phyloP scores from a whole-genome alignment of 495 filamentous ascomycete species.

The Penicillium manginii region DNA sequence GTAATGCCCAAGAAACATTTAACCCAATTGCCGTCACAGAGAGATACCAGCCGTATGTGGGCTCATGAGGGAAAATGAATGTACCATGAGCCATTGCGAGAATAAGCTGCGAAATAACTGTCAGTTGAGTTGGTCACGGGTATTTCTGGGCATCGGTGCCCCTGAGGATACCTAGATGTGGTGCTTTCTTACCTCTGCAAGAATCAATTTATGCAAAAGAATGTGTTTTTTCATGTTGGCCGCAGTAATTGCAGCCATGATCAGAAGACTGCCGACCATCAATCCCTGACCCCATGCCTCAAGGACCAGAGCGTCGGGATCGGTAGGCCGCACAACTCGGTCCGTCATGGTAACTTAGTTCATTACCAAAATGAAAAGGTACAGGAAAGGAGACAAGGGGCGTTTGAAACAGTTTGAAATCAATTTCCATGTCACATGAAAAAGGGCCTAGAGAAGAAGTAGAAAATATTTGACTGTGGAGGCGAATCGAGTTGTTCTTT shows the following conservation, averaged over 20 bases:
- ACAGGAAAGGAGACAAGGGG: background rate
- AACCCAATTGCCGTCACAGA: conserved; percentile 49
- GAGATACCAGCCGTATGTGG: conserved; percentile 51
- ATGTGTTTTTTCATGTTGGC: conserved; percentile 47
- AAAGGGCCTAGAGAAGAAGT: background rate
- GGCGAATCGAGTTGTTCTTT: background rate
- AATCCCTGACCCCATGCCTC: conserved; percentile 55
- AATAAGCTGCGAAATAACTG: conserved; percentile 26
- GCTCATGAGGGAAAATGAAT: conserved; percentile 48
- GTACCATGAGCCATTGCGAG: conserved; percentile 46
- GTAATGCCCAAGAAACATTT: conserved; percentile 50
- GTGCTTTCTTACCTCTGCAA: conserved; percentile 42
- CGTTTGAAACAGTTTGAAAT: background rate
- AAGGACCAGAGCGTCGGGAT: conserved; percentile 43
- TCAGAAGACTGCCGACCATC: conserved; percentile 50
- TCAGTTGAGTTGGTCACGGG: background rate
- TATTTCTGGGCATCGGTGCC: background rate
- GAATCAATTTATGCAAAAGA: conserved; percentile 50
- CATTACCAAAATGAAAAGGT: background rate
- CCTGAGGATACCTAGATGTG: background rate
- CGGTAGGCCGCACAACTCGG: conserved; percentile 33
- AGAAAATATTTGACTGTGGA: background rate
- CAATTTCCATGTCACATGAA: background rate
- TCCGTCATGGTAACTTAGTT: conserved; percentile 9
- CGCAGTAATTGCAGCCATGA: conserved; percentile 49